Evolutionary conservation across 192 early-diverging fungal species (phyloP), one percentile per base, ranked within the genome.

Genomic region (Dissophora ornata): DNA sequence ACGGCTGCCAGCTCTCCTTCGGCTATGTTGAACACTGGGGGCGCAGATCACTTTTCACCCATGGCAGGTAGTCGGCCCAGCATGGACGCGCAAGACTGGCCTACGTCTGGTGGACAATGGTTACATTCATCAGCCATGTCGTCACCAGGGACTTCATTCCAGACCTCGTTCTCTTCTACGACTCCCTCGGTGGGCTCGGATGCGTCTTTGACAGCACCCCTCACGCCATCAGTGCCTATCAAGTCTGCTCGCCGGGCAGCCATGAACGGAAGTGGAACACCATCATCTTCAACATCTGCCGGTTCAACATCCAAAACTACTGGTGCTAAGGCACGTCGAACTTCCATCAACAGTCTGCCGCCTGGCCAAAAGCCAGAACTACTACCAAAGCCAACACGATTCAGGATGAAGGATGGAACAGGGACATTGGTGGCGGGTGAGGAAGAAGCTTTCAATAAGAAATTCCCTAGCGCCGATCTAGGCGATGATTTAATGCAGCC

Each of bases 341-440:
- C 59, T 1, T 77, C 73, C 1, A 29, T 77, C 22, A 51, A 36
- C 40, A 38, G 22, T 10, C 42, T 46, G 5, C 49, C 62, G 45
- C 59, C 59, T 4, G 73, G 73, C 33, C 73, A 67, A n/a, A 77
- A 77, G 19, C 73, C 73, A n/a, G 73, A 67, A 30, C 52, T 77
- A 28, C 22, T 77, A 22, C 73, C 73, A 53, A 77, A 77, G 46
- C 73, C 73, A 1, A 77, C 73, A 16, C 73, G 73, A 10, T 77
- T 77, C 73, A 32, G 64, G 51, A 77, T 77, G 73, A 77, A 67
- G 73, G 73, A 67, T 36, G 73, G 64, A 0, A 61, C 64, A 15
- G 73, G 64, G 7, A 62, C 42, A 0, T 12, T 77, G 11, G 45
- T 42, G 6, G 52, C 59, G 1, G 73, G 64, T 19, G 73, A 77